These are phyloP conservation scores for Colletotrichum neosansevieriae DNA, from an alignment of 2,329 filamentous ascomycete genomes.

Conservation along the genomic window DNA sequence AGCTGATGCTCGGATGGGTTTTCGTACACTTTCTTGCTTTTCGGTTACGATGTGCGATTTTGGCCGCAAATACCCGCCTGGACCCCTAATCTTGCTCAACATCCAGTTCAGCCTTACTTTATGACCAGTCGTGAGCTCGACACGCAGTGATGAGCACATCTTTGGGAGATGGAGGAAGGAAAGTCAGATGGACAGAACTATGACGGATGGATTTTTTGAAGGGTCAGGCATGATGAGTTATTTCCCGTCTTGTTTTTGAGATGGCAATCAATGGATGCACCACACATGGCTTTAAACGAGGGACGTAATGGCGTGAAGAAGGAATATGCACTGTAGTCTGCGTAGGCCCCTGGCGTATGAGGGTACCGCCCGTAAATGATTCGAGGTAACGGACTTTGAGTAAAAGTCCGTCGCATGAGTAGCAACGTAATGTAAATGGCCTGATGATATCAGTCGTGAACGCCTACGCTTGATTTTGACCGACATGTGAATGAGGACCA, in stretches of 20 bases:
- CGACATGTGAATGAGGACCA: too few relatives aligned
- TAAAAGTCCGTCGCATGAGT: background rate
- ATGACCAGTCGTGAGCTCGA: slow-evolving; percentile 28
- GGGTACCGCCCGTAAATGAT: slow-evolving; percentile 8
- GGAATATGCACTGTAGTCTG: slow-evolving; percentile 14
- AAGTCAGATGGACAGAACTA: slow-evolving; percentile 26
- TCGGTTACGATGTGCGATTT: slow-evolving; percentile 49
- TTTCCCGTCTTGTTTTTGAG: slow-evolving; percentile 47
- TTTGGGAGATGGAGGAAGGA: slow-evolving; percentile 24
- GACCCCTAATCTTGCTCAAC: slow-evolving; percentile 45
- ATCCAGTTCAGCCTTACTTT: slow-evolving; percentile 42
- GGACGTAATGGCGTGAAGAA: slow-evolving; percentile 36
- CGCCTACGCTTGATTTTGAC: too few relatives aligned
- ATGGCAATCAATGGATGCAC: slow-evolving; percentile 45
- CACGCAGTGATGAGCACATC: slow-evolving; percentile 31
- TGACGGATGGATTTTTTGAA: slow-evolving; percentile 22
- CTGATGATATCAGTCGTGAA: too few relatives aligned
- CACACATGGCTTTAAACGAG: slow-evolving; percentile 32
- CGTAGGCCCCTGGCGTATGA: slow-evolving; percentile 10
- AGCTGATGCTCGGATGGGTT: slow-evolving; percentile 38
- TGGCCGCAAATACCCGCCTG: slow-evolving; percentile 57
- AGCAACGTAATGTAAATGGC: too few relatives aligned
- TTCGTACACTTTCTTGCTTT: slow-evolving; percentile 32
- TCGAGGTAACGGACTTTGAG: background rate
- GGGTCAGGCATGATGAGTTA: slow-evolving; percentile 51